These are phyloP conservation scores for Flaveria floridana DNA, from an alignment of 140 eudicot genomes.

Conservation along the genomic window DNA sequence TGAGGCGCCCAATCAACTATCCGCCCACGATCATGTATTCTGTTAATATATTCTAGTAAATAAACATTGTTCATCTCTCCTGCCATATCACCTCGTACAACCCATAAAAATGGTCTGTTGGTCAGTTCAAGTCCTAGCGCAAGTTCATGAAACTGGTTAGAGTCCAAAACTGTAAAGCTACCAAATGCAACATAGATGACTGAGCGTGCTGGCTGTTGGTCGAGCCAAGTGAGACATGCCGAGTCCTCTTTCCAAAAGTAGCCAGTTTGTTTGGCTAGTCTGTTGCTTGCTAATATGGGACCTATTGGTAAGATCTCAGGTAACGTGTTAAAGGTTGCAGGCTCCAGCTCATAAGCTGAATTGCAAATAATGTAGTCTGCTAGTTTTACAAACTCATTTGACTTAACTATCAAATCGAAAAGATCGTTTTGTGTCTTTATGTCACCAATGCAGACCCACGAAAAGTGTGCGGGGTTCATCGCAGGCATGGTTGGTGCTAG, in stretches of 20 bases:
- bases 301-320: conserved; percentile 40
- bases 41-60: conserved; percentile 29
- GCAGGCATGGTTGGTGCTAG: conserved; percentile 38
- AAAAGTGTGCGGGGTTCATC: conserved; percentile 34
- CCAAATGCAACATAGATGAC: conserved; percentile 54
- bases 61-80: neutral
- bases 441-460: conserved; percentile 40
- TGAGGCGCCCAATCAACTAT: conserved; percentile 59
- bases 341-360: conserved; percentile 39
- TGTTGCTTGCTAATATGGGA: conserved; percentile 38
- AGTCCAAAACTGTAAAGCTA: conserved; percentile 41
- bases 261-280: conserved; percentile 33
- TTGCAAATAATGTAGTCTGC: conserved; percentile 40
- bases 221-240: conserved; percentile 42
- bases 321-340: conserved; percentile 30
- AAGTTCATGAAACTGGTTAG: conserved; percentile 44
- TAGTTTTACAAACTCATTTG: conserved; percentile 11
- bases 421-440: conserved; percentile 24
- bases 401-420: conserved; percentile 19
- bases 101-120: conserved; percentile 51
- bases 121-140: conserved; percentile 58
- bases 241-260: conserved; percentile 47
- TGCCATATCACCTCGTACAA: conserved; percentile 41
- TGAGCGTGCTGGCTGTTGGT: conserved; percentile 32
- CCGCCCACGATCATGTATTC: conserved; percentile 42